Percentiles rank a stretch among this genome's conserved stretches.
Evolutionary conservation across 495 filamentous ascomycete species (phyloP).

Genomic region (Immersiella caudata): DNA sequence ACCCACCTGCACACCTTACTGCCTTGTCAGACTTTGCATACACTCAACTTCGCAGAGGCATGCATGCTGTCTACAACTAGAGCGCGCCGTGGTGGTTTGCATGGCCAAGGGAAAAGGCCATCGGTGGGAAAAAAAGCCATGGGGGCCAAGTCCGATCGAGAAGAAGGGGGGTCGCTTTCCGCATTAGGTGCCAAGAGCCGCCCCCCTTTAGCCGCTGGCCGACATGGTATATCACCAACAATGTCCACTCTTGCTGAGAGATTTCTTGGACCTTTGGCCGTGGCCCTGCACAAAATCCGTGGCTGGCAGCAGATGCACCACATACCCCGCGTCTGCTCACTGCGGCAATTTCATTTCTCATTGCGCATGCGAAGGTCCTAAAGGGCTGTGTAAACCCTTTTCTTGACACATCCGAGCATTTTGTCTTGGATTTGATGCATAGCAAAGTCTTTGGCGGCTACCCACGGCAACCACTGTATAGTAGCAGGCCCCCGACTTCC

Average conservation of each 20-base stretch:
- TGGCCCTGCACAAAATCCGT: not conserved
- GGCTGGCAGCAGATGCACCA: too few species aligned
- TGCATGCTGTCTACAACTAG: too few species aligned
- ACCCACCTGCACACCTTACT: too few species aligned
- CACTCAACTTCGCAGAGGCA: too few species aligned
- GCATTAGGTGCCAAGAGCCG: not conserved
- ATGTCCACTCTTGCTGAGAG: not conserved
- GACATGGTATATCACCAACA: not conserved
- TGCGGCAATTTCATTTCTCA: too few species aligned
- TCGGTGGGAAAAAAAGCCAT: not conserved
- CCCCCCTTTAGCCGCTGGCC: not conserved
- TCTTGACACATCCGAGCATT: not conserved
- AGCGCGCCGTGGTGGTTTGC: too few species aligned
- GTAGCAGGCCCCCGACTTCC: too few species aligned
- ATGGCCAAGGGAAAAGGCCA: too few species aligned
- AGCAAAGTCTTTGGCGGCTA: not conserved
- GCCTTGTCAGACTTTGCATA: too few species aligned
- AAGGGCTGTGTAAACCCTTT: too few species aligned
- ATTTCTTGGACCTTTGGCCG: not conserved
- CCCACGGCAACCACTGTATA: not conserved
- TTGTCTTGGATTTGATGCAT: not conserved
- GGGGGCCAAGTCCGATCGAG: not conserved
- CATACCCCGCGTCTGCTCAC: too few species aligned
- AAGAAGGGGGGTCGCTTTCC: not conserved
- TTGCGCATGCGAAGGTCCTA: too few species aligned